Base-by-base conservation (phyloP, 352 stramenopile species). In the Phytophthora sansomeana region DNA sequence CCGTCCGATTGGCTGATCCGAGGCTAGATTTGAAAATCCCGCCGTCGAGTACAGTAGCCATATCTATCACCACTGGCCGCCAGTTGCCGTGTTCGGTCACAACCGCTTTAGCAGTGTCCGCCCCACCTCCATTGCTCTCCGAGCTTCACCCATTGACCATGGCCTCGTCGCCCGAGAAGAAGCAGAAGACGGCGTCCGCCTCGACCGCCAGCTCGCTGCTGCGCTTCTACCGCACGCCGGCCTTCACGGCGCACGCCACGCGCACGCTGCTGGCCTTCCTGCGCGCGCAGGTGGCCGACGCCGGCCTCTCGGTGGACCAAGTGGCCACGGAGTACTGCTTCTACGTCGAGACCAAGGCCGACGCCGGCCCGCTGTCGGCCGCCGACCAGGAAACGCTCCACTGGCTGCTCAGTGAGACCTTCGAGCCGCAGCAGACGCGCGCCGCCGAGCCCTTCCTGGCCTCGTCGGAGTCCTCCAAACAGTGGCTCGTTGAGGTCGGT, bases 371-470 rank as follows among this genome's bases (percentile, higher is more conserved):
- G 66, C 73, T 96, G 17, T 81, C 70, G 17, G 38, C 55, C 11
- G 62, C 72, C 7, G 78, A 98, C 24, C 74, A 88, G 43, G 77
- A 91, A 14, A 83, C 72, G 49, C 81, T 99, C 32, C 87, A 97
- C 66, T 99, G 97, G 97, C 83, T 99, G 38, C 83, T 99, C 21
- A 88, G 85, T 52, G 97, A 99, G 83, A 99, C 97, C 5, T 99
- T 98, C 72, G 96, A 99, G 72, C 87, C 85, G 47, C 80, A 96
- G 58, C 75, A 95, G 62, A 96, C 91, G 35, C 81, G 81, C 14
- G 29, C 72, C 3, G 58, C 71, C 38, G 66, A 75, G 52, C 78
- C 83, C 10, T 97, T 96, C 59, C 72, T 97, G 17, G 24, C 35
- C 24, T 11, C 21, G 1, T 5, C 29, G 0, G 46, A 66, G 11